A percentile compares a stretch with the other conserved stretches of the same genome.
These are phyloP conservation scores for Geoglossum glabrum DNA, from an alignment of 495 filamentous ascomycete species.

Conservation along the genomic window DNA sequence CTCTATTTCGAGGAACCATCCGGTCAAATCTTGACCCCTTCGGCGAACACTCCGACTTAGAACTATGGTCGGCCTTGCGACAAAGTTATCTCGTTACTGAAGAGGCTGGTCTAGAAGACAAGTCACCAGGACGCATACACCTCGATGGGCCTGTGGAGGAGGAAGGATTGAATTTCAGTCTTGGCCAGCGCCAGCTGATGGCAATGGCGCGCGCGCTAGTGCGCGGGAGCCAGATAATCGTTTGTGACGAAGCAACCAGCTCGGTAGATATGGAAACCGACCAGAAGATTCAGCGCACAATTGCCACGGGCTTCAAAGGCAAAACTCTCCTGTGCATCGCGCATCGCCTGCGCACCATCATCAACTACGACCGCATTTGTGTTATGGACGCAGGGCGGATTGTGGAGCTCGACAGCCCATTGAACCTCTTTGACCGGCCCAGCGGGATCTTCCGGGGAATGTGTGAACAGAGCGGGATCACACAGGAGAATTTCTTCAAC, in stretches of 20 bases:
- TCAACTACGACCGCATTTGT: slow-evolving; percentile 85
- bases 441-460: slow-evolving; percentile 71
- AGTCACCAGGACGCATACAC: slow-evolving; percentile 38
- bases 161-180: slow-evolving; percentile 84
- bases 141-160: slow-evolving; percentile 79
- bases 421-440: slow-evolving; percentile 41
- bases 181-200: slow-evolving; percentile 94
- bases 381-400: slow-evolving; percentile 85
- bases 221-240: slow-evolving; percentile 69
- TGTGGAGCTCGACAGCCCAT: slow-evolving; percentile 64
- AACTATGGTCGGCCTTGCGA: slow-evolving; percentile 71
- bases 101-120: slow-evolving; percentile 20
- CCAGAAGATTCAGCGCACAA: slow-evolving; percentile 81
- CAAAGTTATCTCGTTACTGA: slow-evolving; percentile 50
- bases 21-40: slow-evolving; percentile 87
- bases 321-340: slow-evolving; percentile 89
- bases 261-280: slow-evolving; percentile 94
- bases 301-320: slow-evolving; percentile 67
- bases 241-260: slow-evolving; percentile 89
- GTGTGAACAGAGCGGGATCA: slow-evolving; percentile 81
- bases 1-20: slow-evolving; percentile 81
- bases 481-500: slow-evolving; percentile 37
- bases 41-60: slow-evolving; percentile 65
- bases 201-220: slow-evolving; percentile 81
- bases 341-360: slow-evolving; percentile 78